A percentile compares a stretch with the other conserved stretches of the same genome.
Evolutionary conservation across 23 red algal genomes (phyloP).

Genomic region (Pyropia yezoensis): DNA sequence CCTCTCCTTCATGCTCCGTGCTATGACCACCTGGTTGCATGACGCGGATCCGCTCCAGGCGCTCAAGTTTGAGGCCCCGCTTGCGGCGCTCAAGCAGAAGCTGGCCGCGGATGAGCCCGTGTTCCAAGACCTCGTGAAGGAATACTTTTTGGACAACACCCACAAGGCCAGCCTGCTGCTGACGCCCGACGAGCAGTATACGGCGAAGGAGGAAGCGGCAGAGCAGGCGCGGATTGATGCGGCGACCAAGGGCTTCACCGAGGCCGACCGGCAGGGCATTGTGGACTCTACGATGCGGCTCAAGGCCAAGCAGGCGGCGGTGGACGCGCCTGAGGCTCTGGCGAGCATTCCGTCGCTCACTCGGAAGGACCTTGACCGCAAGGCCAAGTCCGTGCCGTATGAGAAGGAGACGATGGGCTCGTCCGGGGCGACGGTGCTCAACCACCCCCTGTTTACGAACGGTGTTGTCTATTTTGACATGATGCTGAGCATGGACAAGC

Average conservation of each 20-base stretch:
- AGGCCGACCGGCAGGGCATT: constrained; percentile 32
- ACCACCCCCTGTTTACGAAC: constrained; percentile 74
- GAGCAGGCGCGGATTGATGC: constrained; percentile 49
- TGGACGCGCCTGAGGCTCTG: constrained; percentile 70
- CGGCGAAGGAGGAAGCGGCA: constrained; percentile 35
- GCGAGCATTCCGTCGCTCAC: constrained; percentile 73
- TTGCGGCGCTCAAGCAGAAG: constrained; percentile 28
- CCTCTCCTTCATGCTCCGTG: constrained; percentile 71
- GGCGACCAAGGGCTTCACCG: constrained; percentile 15
- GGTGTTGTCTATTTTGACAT: constrained; percentile 89
- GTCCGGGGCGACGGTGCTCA: constrained; percentile 33
- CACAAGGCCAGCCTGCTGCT: constrained; percentile 61
- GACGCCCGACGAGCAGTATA: constrained; percentile 56
- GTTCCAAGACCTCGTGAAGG: constrained; percentile 51
- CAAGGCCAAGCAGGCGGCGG: constrained; percentile 77
- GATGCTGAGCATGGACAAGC: constrained; percentile 53
- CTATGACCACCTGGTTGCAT: constrained; percentile 87
- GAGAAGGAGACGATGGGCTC: constrained; percentile 19
- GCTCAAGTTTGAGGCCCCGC: constrained; percentile 70
- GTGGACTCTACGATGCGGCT: constrained; percentile 72
- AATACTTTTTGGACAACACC: constrained; percentile 67
- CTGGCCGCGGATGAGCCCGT: constrained; percentile 54
- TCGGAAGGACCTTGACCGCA: constrained; percentile 61
- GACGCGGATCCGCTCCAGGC: constrained; percentile 65
- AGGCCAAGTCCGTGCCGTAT: constrained; percentile 56